Evolutionary conservation across 2,329 filamentous ascomycete species (phyloP).

Genomic region (Ilyonectria robusta): DNA sequence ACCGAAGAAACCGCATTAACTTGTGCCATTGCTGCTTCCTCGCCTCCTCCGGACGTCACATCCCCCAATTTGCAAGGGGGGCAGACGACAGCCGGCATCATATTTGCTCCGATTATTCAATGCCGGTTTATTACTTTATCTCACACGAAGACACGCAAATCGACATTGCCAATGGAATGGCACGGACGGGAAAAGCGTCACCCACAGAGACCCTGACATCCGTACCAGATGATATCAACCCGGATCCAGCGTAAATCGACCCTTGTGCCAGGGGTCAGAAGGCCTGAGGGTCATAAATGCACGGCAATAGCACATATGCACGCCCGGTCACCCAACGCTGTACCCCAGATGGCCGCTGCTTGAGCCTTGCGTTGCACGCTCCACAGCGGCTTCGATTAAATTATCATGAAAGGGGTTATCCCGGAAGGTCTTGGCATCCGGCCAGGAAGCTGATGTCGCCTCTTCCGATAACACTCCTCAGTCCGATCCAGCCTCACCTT

Average conservation of each 20-base stretch:
- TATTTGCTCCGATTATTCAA: not conserved
- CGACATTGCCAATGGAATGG: constrained; percentile 11
- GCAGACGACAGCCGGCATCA: not conserved
- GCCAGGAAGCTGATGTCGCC: not conserved
- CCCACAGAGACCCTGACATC: constrained; percentile 16
- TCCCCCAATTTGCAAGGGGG: constrained; percentile 22
- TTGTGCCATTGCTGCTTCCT: constrained; percentile 16
- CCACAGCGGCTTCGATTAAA: constrained; percentile 43
- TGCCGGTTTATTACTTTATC: constrained; percentile 14
- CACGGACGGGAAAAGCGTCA: constrained; percentile 15
- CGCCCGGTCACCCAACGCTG: constrained; percentile 35
- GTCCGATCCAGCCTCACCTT: constrained; percentile 4
- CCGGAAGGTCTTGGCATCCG: not conserved
- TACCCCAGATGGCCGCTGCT: constrained; percentile 43
- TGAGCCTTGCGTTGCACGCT: constrained; percentile 27
- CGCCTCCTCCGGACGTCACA: constrained; percentile 16
- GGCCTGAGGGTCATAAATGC: constrained; percentile 29
- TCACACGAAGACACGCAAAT: constrained; percentile 18
- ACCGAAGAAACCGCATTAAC: constrained; percentile 17
- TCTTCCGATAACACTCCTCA: not conserved
- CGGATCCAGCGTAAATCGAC: not conserved
- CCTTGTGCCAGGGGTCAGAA: constrained; percentile 16
- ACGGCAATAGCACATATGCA: constrained; percentile 39
- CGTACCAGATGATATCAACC: constrained; percentile 15
- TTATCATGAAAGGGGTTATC: constrained; percentile 33